These are phyloP conservation scores for Coprinopsis sp. DNA, from an alignment of 768 basidiomycete genomes.

Conservation along the genomic window DNA sequence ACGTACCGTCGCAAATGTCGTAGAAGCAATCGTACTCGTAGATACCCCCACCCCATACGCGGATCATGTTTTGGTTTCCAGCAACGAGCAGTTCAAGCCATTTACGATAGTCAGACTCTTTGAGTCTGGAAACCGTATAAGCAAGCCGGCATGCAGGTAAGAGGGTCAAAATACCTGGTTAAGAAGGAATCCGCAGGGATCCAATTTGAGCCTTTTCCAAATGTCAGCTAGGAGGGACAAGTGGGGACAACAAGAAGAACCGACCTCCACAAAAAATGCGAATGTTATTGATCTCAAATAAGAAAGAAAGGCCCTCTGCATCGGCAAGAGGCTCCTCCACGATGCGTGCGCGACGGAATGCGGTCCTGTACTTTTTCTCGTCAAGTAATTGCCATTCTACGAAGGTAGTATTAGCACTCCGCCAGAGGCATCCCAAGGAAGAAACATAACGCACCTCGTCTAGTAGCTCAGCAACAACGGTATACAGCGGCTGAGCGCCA, in stretches of 20 bases:
- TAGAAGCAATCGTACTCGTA: constrained; percentile 85
- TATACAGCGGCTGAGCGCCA: constrained; percentile 78
- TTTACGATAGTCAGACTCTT: constrained; percentile 54
- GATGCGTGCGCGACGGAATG: constrained; percentile 73
- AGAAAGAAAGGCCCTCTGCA: constrained; percentile 75
- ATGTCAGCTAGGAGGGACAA: not conserved
- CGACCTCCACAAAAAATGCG: constrained; percentile 83
- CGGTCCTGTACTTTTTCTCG: constrained; percentile 52
- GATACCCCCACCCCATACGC: constrained; percentile 93
- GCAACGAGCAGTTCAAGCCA: constrained; percentile 85
- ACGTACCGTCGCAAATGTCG: constrained; percentile 70
- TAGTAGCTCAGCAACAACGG: constrained; percentile 47
- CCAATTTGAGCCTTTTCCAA: constrained; percentile 75
- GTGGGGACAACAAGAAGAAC: constrained; percentile 8
- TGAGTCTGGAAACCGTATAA: constrained; percentile 28
- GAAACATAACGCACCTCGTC: constrained; percentile 42
- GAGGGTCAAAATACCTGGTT: constrained; percentile 49
- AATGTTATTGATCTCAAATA: constrained; percentile 89
- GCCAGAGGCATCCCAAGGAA: not conserved
- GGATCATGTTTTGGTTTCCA: constrained; percentile 90
- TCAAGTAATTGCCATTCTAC: constrained; percentile 54
- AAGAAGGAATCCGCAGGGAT: constrained; percentile 92
- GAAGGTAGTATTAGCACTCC: not conserved
- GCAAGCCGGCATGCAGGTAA: not conserved
- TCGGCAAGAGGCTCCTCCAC: constrained; percentile 78